phyloP scores from a whole-genome alignment of 805 yeast species.

The Kodamaea laetipori region DNA sequence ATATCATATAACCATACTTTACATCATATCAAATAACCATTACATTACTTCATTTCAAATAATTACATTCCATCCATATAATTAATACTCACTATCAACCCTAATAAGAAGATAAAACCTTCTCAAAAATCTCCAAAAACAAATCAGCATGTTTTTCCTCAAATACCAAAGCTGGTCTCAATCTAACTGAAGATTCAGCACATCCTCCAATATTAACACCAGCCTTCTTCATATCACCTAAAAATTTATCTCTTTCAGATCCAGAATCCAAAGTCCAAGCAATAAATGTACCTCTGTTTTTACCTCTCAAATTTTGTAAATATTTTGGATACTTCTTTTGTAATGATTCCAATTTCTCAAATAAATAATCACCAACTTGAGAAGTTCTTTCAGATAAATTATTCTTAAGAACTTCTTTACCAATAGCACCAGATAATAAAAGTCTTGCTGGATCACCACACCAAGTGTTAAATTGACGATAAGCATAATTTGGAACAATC shows the following conservation, averaged over 20 bases:
- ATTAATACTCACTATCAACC: not conserved
- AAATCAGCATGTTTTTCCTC: slow-evolving; percentile 80
- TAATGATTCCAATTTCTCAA: slow-evolving; percentile 53
- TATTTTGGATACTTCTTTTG: slow-evolving; percentile 55
- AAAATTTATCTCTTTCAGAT: slow-evolving; percentile 61
- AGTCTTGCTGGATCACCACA: slow-evolving; percentile 88
- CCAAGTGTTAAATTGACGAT: slow-evolving; percentile 93
- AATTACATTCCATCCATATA: slow-evolving; percentile 3
- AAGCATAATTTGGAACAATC: slow-evolving; percentile 72
- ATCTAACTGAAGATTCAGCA: slow-evolving; percentile 74
- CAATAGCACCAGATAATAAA: slow-evolving; percentile 73
- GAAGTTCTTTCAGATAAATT: slow-evolving; percentile 57
- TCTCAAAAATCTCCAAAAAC: slow-evolving; percentile 47
- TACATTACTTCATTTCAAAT: not conserved
- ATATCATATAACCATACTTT: too few species aligned
- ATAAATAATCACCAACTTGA: slow-evolving; percentile 69
- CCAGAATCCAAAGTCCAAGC: slow-evolving; percentile 71
- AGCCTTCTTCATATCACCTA: slow-evolving; percentile 55
- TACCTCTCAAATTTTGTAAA: slow-evolving; percentile 66
- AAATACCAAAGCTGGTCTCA: slow-evolving; percentile 78
- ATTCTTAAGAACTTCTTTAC: slow-evolving; percentile 61
- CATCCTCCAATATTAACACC: slow-evolving; percentile 88
- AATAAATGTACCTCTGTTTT: slow-evolving; percentile 73
- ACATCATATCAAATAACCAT: not conserved
- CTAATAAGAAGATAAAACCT: slow-evolving; percentile 38